Evolutionary conservation across 805 yeast genomes (phyloP).

Genomic region (Teunomyces barrocoloradensis): DNA sequence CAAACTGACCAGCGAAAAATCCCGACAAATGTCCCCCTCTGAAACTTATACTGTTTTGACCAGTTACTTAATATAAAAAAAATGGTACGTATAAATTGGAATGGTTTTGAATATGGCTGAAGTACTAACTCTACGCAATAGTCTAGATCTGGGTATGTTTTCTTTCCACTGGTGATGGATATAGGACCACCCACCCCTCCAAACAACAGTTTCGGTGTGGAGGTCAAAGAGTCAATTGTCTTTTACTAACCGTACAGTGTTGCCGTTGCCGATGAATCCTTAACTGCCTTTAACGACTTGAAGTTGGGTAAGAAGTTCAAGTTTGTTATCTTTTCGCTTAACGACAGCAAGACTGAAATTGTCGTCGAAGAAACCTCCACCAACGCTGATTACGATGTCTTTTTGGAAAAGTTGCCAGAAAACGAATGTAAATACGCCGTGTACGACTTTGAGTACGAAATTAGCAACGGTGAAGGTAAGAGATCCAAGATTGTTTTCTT

Average conservation of each 20-base stretch:
- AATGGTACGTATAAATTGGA: conserved; percentile 5
- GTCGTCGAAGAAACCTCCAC: conserved; percentile 82
- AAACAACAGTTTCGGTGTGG: background rate
- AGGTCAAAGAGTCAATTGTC: background rate
- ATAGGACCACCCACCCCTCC: background rate
- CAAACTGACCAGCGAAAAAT: conserved; percentile 5
- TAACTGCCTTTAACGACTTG: conserved; percentile 91
- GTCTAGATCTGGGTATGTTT: conserved; percentile 18
- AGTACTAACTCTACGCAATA: conserved; percentile 10
- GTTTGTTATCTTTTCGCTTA: conserved; percentile 78
- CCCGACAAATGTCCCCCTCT: conserved; percentile 3
- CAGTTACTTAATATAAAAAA: background rate
- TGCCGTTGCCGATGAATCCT: conserved; percentile 72
- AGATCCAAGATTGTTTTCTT: conserved; percentile 68
- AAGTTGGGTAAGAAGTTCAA: conserved; percentile 90
- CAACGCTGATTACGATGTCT: conserved; percentile 75
- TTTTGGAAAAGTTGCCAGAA: conserved; percentile 88
- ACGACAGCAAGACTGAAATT: conserved; percentile 85
- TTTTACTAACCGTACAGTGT: conserved; percentile 33
- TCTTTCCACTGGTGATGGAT: background rate
- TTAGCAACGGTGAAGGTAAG: conserved; percentile 89
- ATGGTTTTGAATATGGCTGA: background rate
- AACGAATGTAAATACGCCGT: conserved; percentile 95
- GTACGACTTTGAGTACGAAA: conserved; percentile 94
- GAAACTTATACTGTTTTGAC: background rate